Conservation (phyloP, 495 filamentous ascomycete species). For the Penicillium mononematosum region DNA sequence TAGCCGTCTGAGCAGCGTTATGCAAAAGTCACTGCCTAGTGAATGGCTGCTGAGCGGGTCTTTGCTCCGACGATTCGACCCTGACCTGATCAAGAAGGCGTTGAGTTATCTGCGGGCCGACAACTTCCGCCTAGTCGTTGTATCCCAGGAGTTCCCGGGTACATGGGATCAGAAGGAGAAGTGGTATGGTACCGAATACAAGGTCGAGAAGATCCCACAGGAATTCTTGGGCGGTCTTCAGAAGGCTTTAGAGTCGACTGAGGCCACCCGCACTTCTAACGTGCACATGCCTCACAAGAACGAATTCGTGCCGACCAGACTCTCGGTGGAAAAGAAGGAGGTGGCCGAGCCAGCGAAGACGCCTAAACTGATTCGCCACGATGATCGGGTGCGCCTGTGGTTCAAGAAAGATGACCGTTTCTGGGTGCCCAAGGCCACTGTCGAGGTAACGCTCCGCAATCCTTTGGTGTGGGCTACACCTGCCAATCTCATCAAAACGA, state of each 20-base stretch:
- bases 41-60: conserved; percentile 82
- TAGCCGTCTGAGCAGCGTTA: conserved; percentile 72
- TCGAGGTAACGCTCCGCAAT: conserved; percentile 77
- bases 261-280: conserved; percentile 59
- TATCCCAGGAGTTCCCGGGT: conserved; percentile 78
- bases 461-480: conserved; percentile 76
- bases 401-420: conserved; percentile 99
- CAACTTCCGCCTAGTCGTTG: conserved; percentile 81
- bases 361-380: conserved; percentile 85
- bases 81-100: conserved; percentile 70
- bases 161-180: conserved; percentile 87
- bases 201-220: conserved; percentile 73
- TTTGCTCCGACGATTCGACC: conserved; percentile 74
- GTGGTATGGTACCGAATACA: conserved; percentile 98
- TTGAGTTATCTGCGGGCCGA: conserved; percentile 76
- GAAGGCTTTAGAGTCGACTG: conserved; percentile 56
- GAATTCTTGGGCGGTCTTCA: conserved; percentile 70
- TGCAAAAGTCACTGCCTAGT: conserved; percentile 86
- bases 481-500: conserved; percentile 70
- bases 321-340: conserved; percentile 94
- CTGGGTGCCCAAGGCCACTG: conserved; percentile 94
- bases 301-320: conserved; percentile 90
- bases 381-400: conserved; percentile 82
- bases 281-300: conserved; percentile 91
- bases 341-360: conserved; percentile 67